Conservation (phyloP, 345 rosid species). For the Isatis tinctoria region DNA sequence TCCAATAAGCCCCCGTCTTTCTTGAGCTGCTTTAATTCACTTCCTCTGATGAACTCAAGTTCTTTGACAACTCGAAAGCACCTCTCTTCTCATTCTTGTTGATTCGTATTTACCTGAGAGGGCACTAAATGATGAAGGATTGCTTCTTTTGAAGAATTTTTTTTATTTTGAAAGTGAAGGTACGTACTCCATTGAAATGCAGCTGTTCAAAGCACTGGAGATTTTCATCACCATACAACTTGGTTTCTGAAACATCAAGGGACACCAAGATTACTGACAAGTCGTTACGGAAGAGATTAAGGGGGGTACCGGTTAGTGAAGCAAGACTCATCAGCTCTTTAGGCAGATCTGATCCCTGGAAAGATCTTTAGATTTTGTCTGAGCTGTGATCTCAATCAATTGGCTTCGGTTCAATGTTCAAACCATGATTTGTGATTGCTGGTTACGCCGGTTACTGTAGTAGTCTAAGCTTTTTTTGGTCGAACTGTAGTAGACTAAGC, state of each 20-base stretch:
- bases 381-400: not conserved
- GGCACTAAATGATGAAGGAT: not conserved
- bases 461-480: too few relatives aligned
- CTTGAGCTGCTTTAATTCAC: not conserved
- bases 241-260: not conserved
- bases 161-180: not conserved
- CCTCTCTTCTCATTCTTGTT: not conserved
- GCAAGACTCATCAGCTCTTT: not conserved
- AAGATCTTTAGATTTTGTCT: not conserved
- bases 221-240: not conserved
- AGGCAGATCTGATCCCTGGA: not conserved
- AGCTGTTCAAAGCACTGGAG: not conserved
- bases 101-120: not conserved
- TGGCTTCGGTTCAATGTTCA: not conserved
- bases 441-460: not conserved
- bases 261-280: not conserved
- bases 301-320: not conserved
- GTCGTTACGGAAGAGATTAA: not conserved
- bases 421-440: not conserved
- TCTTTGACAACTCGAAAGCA: not conserved
- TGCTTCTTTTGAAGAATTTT: not conserved
- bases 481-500: not conserved
- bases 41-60: not conserved
- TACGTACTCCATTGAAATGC: not conserved
- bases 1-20: too few relatives aligned